phyloP scores from a whole-genome alignment of 2,329 filamentous ascomycete genomes.

The Phyllosticta capitalensis region DNA sequence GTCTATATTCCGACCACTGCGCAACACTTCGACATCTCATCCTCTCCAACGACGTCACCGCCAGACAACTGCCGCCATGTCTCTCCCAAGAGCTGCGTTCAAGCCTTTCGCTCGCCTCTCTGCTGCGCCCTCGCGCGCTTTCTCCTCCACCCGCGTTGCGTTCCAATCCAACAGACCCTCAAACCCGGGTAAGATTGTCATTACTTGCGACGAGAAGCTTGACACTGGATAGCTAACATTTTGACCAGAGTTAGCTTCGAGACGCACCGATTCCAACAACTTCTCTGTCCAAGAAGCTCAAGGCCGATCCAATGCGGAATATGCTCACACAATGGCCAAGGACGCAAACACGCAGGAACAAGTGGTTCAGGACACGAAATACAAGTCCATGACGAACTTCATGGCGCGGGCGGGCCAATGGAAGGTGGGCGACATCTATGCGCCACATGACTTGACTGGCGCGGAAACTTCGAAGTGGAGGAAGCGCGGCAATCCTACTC shows the following conservation, averaged over 20 bases:
- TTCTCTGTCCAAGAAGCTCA: neutral
- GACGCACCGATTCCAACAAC: too few relatives aligned
- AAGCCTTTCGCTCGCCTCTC: neutral
- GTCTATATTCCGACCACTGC: neutral
- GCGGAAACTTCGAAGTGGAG: conserved; percentile 77
- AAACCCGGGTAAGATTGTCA: neutral
- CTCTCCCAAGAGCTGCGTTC: neutral
- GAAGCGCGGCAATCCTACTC: conserved; percentile 35
- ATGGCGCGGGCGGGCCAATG: conserved; percentile 51
- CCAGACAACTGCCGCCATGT: neutral
- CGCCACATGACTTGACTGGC: conserved; percentile 75
- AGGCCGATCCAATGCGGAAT: neutral
- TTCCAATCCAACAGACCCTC: neutral
- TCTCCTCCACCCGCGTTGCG: neutral
- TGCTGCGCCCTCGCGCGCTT: neutral
- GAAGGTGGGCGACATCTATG: conserved; percentile 74
- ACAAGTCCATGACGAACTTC: neutral
- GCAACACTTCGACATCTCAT: neutral
- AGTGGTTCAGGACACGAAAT: neutral
- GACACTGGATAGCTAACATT: neutral
- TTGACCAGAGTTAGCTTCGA: too few relatives aligned
- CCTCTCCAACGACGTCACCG: neutral
- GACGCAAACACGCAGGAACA: neutral
- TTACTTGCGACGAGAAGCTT: neutral
- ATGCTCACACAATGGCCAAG: neutral